Evolutionary conservation across 768 basidiomycete genomes (phyloP).

Genomic region (Cytidiella melzeri): DNA sequence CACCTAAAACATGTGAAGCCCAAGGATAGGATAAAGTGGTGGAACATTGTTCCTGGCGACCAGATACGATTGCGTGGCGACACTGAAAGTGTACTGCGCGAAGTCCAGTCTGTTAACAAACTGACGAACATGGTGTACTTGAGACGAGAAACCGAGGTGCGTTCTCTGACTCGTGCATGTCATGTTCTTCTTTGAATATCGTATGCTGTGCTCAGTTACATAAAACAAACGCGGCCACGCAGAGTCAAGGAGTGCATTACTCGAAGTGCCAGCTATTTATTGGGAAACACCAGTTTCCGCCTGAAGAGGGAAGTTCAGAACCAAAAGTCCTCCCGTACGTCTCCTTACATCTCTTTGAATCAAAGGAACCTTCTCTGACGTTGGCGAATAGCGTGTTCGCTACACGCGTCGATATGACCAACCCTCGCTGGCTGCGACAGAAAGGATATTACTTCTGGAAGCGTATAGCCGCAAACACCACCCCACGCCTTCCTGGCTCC

Average conservation of each 20-base stretch:
- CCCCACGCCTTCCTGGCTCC: conserved; percentile 46
- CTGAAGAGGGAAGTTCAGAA: conserved; percentile 23
- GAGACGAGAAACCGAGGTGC: conserved; percentile 29
- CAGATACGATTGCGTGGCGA: conserved; percentile 67
- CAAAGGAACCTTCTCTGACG: background rate
- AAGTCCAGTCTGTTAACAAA: conserved; percentile 70
- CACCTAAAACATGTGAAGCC: conserved; percentile 48
- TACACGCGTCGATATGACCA: conserved; percentile 55
- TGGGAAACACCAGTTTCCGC: conserved; percentile 56
- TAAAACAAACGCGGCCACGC: conserved; percentile 4
- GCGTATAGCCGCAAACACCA: conserved; percentile 61
- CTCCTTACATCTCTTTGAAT: background rate
- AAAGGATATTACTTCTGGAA: conserved; percentile 63
- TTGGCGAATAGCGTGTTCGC: conserved; percentile 78
- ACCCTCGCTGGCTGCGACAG: conserved; percentile 52
- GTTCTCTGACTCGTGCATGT: background rate
- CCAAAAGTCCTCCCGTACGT: conserved; percentile 25
- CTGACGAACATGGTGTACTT: conserved; percentile 63
- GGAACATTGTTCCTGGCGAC: conserved; percentile 88
- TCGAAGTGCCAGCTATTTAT: conserved; percentile 76
- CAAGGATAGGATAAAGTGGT: conserved; percentile 71
- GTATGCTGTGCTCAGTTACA: background rate
- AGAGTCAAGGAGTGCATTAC: conserved; percentile 51
- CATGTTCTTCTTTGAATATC: background rate
- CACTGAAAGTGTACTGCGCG: conserved; percentile 49